Conservation (phyloP, 805 yeast genomes). For the Kuraishia piskuri region DNA sequence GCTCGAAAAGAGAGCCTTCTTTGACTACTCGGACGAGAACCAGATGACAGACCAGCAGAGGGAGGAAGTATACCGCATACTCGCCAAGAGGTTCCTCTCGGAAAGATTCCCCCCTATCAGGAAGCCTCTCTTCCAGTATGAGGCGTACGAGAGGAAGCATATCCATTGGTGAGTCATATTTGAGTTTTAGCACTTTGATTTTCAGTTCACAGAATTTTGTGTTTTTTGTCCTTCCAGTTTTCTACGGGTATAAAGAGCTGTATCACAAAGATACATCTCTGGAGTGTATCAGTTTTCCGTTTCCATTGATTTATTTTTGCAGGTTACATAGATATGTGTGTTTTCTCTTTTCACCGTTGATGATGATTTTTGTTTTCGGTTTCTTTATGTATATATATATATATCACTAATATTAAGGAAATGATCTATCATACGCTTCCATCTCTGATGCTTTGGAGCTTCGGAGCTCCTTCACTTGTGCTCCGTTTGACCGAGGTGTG, state of each 20-base stretch:
- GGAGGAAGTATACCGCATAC: conserved; percentile 11
- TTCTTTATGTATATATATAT: too few relatives aligned
- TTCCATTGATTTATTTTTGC: background rate
- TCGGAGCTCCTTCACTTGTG: too few relatives aligned
- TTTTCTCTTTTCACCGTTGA: background rate
- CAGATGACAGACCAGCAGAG: conserved; percentile 7
- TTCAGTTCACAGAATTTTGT: background rate
- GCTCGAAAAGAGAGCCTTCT: conserved; percentile 14
- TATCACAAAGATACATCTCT: background rate
- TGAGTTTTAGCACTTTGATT: background rate
- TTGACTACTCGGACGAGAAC: conserved; percentile 9
- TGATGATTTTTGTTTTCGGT: background rate
- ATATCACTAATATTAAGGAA: too few relatives aligned
- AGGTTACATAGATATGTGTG: background rate
- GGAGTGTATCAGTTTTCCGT: background rate
- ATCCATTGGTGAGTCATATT: background rate
- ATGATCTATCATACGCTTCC: background rate
- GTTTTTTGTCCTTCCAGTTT: background rate
- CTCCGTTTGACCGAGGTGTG: too few relatives aligned
- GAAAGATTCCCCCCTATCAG: conserved; percentile 15
- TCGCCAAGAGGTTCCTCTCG: conserved; percentile 7
- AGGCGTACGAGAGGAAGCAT: background rate
- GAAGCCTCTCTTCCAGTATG: conserved; percentile 15
- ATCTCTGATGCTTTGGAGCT: too few relatives aligned
- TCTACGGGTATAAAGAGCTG: background rate